A percentile compares a stretch with the other conserved stretches of the same genome.
Evolutionary conservation across 768 basidiomycete species (phyloP).

Genomic region (Auriscalpium microsporum): DNA sequence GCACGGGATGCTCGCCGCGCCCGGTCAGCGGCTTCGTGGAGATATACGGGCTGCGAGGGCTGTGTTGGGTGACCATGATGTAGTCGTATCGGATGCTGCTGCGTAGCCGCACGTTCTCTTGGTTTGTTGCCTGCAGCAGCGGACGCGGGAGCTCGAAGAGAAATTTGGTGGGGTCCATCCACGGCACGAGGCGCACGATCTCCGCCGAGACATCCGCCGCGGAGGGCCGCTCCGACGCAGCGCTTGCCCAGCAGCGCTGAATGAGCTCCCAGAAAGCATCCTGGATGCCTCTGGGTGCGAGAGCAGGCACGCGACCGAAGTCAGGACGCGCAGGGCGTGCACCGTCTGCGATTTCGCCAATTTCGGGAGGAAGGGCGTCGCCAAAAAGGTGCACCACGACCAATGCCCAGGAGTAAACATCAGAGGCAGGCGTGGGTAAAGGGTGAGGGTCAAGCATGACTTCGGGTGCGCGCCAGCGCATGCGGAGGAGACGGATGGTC

Average conservation of each 20-base stretch:
- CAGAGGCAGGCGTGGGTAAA: background rate
- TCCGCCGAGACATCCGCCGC: background rate
- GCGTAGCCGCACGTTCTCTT: background rate
- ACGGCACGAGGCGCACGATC: background rate
- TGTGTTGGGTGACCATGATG: background rate
- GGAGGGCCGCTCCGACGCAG: background rate
- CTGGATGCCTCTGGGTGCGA: background rate
- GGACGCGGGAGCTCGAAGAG: background rate
- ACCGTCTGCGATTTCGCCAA: background rate
- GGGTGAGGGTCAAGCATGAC: background rate
- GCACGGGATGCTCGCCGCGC: background rate
- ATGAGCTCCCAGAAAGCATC: background rate
- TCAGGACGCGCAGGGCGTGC: background rate
- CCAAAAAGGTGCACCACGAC: background rate
- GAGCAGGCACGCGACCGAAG: background rate
- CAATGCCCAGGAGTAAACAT: background rate
- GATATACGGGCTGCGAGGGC: background rate
- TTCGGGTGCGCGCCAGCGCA: background rate
- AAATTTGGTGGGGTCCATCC: background rate
- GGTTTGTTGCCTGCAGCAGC: background rate
- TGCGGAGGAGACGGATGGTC: background rate
- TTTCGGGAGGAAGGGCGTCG: background rate
- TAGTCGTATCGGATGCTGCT: background rate
- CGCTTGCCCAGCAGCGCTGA: background rate
- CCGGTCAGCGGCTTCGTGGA: background rate